Evolutionary conservation across 768 basidiomycete genomes (phyloP), one percentile per base, ranked within the genome.

Genomic region (Phaeolepiota aurea): DNA sequence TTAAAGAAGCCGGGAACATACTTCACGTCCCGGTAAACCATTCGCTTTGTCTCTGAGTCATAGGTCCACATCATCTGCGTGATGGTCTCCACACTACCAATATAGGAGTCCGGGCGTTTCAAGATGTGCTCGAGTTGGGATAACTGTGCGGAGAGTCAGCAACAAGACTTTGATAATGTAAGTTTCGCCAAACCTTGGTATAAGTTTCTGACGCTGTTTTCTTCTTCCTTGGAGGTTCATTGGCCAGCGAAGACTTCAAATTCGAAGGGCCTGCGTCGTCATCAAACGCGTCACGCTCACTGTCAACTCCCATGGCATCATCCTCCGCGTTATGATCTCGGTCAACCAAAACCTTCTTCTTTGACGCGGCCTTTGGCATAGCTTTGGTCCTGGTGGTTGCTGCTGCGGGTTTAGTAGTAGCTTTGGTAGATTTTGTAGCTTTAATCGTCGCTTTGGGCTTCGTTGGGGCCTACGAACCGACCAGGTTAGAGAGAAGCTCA

Each of bases 1-100:
- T 99, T 99, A 77, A 93, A 92, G 61, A 99, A 94, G 40, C 93
- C 96, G 0, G 96, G 96, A 2, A 97, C 93, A 55, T 84, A 99
- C 52, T 79, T 87, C 47, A 84, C 86, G 36, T 81, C 91, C 53
- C 83, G 74, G 52, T 79, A 62, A 1, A 78, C 78, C 82, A 99
- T 91, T 20, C 81, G 82, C 54, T 90, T 92, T 28, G 66, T 77
- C 23, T 81, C 82, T 1, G 76, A 69, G 58, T 98, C 91, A 56
- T 82, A 94, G 2, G 90, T 89, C 96, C 96, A 99, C 80, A 98
- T 91, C 19, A 63, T 51, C 56, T 93, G 86, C 0, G 79, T 85
- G 41, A 90, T 72, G 0, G 79, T 81, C 60, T 98, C 94, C 2
- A 97, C 82, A 43, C 91, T 96, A 13, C 96, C 96, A 45, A 99